Percentiles rank a stretch among this genome's conserved stretches.
These are phyloP conservation scores for Colletotrichum costaricense DNA, from an alignment of 2,329 filamentous ascomycete species.

Conservation along the genomic window DNA sequence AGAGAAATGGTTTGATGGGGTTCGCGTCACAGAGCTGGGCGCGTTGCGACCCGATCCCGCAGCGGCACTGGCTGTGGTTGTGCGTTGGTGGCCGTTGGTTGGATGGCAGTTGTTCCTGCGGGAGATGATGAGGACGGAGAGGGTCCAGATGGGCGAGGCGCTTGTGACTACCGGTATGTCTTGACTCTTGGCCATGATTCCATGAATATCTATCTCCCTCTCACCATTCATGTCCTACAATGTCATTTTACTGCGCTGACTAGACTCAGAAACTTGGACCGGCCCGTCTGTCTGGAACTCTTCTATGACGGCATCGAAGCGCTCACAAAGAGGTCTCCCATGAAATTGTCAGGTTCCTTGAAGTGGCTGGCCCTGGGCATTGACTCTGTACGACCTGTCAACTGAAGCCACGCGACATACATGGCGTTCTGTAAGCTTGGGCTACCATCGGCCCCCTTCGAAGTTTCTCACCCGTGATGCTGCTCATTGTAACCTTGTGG, in stretches of 20 bases:
- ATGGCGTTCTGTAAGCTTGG: not conserved
- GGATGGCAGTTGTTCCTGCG: conserved; percentile 17
- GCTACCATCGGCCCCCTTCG: not conserved
- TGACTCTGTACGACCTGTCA: conserved; percentile 25
- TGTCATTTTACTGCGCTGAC: not conserved
- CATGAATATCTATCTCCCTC: not conserved
- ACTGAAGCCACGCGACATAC: conserved; percentile 14
- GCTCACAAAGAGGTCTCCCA: not conserved
- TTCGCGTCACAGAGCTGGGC: conserved; percentile 14
- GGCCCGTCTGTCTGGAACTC: not conserved
- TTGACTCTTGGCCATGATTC: not conserved
- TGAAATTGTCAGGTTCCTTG: not conserved
- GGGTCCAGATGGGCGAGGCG: conserved; percentile 1
- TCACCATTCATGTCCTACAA: not conserved
- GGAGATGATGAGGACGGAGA: conserved; percentile 8
- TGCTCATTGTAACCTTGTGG: not conserved
- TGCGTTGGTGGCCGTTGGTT: conserved; percentile 19
- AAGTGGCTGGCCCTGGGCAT: not conserved
- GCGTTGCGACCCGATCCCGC: conserved; percentile 29
- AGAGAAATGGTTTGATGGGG: not conserved
- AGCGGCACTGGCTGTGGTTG: conserved; percentile 5
- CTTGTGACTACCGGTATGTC: not conserved
- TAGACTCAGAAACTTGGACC: not conserved
- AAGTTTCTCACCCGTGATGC: not conserved
- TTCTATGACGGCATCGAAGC: not conserved